A percentile compares a stretch with the other conserved stretches of the same genome.
These are phyloP conservation scores for Ophiorrhiza pumila DNA, from an alignment of 257 asterid species.

Conservation along the genomic window DNA sequence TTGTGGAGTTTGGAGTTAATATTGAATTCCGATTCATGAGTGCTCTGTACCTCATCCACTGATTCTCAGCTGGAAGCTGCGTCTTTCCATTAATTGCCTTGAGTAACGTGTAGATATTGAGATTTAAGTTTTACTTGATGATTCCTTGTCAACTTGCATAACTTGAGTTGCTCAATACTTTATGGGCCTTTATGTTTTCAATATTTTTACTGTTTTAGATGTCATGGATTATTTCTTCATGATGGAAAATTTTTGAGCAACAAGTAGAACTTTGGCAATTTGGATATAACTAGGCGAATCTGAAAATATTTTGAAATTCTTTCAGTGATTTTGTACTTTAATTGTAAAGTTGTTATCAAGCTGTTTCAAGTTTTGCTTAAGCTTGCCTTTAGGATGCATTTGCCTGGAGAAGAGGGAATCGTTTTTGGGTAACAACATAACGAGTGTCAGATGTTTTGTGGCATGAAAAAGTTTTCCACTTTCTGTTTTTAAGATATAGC, in stretches of 20 bases:
- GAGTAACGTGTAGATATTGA: not conserved
- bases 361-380: not conserved
- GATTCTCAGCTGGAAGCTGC: not conserved
- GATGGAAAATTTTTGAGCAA: not conserved
- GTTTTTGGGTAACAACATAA: not conserved
- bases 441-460: not conserved
- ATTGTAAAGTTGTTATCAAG: slow-evolving; percentile 2
- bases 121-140: not conserved
- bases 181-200: not conserved
- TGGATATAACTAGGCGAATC: not conserved
- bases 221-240: not conserved
- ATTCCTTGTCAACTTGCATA: not conserved
- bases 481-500: not conserved
- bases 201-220: not conserved
- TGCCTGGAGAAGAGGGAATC: not conserved
- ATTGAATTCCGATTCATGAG: not conserved
- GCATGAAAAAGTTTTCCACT: not conserved
- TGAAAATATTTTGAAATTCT: not conserved
- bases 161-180: not conserved
- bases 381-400: not conserved
- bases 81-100: not conserved
- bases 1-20: not conserved
- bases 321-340: not conserved
- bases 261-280: not conserved
- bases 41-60: not conserved